Conservation (phyloP, 129 eudicot species). For the sunflower (Helianthus annuus) region DNA sequence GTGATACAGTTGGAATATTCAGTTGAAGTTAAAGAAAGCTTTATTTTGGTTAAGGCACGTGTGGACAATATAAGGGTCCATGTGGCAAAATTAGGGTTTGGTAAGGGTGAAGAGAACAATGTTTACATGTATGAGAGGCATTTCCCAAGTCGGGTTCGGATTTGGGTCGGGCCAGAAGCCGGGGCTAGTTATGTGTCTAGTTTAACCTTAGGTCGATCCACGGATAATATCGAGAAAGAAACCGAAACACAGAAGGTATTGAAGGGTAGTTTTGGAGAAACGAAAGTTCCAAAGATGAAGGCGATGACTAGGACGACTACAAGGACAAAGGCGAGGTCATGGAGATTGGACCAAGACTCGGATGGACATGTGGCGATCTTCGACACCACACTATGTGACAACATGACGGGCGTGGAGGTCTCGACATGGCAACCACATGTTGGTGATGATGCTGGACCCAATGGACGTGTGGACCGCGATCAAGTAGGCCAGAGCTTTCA, state of each 20-base stretch:
- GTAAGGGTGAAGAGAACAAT: conserved; percentile 37
- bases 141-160: conserved; percentile 71
- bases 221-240: conserved; percentile 61
- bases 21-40: conserved; percentile 45
- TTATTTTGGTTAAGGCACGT: conserved; percentile 64
- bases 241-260: conserved; percentile 53
- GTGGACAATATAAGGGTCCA: conserved; percentile 77
- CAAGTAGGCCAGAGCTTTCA: conserved; percentile 39
- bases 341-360: conserved; percentile 95
- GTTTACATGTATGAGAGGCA: conserved; percentile 54
- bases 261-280: conserved; percentile 73
- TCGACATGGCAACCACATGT: conserved; percentile 53
- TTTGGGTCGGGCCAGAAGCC: conserved; percentile 88
- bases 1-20: conserved; percentile 78
- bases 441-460: conserved; percentile 18
- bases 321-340: conserved; percentile 54
- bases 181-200: conserved; percentile 75
- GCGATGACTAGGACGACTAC: conserved; percentile 60
- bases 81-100: conserved; percentile 68
- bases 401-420: conserved; percentile 61
- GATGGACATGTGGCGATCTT: conserved; percentile 71
- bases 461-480: conserved; percentile 9
- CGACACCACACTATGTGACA: conserved; percentile 66
- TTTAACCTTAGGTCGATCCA: conserved; percentile 68
- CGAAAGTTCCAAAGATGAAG: conserved; percentile 59